These are phyloP conservation scores for Limonium bicolor DNA, from an alignment of 148 eudicot species.

Conservation along the genomic window DNA sequence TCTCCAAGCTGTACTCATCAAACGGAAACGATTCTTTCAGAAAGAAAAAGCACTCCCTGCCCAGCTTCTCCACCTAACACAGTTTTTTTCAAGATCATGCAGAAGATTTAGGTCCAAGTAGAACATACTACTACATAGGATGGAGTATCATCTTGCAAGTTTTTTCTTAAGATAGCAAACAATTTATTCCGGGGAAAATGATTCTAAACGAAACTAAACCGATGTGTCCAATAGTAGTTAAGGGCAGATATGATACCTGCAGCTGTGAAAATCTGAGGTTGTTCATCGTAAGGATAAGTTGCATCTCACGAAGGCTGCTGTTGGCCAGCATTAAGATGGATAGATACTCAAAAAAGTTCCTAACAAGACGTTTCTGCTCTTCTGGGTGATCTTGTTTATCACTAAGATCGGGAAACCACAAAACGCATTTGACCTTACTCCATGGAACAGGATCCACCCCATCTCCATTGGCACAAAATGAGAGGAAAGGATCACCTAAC, in stretches of 20 bases:
- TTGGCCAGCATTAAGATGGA: slow-evolving; percentile 46
- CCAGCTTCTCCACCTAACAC: slow-evolving; percentile 81
- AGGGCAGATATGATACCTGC: slow-evolving; percentile 57
- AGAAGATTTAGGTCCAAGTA: too few species aligned
- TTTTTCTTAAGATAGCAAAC: too few species aligned
- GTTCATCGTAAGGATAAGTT: slow-evolving; percentile 54
- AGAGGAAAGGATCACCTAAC: slow-evolving; percentile 27
- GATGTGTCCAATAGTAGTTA: too few species aligned
- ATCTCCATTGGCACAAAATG: slow-evolving; percentile 20
- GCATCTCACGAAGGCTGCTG: slow-evolving; percentile 25
- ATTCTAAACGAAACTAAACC: neutral
- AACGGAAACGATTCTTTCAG: slow-evolving; percentile 53
- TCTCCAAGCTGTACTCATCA: slow-evolving; percentile 65
- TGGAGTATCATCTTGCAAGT: too few species aligned
- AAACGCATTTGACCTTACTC: slow-evolving; percentile 41
- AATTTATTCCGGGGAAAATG: too few species aligned
- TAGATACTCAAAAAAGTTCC: slow-evolving; percentile 45
- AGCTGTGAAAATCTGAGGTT: slow-evolving; percentile 70
- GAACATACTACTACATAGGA: too few species aligned
- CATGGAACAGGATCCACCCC: slow-evolving; percentile 47
- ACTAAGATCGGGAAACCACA: slow-evolving; percentile 61
- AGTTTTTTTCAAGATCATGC: too few species aligned
- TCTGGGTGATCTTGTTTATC: slow-evolving; percentile 21
- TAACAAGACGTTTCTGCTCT: slow-evolving; percentile 29
- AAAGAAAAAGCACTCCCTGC: slow-evolving; percentile 60